Evolutionary conservation across 129 eudicot species (phyloP).

Genomic region (Smallanthus sonchifolius): DNA sequence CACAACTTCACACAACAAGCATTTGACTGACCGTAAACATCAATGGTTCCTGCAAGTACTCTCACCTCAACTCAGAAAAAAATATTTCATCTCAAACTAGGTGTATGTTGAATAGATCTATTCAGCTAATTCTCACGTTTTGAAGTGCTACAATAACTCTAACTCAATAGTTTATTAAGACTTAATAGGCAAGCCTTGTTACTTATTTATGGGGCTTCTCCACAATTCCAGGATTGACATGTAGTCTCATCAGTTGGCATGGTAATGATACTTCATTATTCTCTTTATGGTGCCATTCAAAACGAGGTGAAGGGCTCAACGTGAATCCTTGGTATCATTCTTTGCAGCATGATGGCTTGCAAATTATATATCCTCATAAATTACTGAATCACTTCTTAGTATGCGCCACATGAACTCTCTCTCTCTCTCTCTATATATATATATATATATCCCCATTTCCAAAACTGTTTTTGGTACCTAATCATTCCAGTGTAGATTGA

Average conservation of each 20-base stretch:
- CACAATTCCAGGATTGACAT: too few relatives aligned
- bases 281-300: neutral
- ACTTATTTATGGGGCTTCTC: slow-evolving; percentile 2
- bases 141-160: neutral
- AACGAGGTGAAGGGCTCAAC: neutral
- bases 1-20: neutral
- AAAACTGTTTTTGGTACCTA: neutral
- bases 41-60: neutral
- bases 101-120: neutral
- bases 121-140: neutral
- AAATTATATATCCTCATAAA: neutral
- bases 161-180: neutral
- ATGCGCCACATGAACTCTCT: neutral
- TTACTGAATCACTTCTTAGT: neutral
- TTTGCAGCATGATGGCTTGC: neutral
- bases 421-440: neutral
- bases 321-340: neutral
- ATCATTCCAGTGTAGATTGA: neutral
- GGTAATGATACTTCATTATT: neutral
- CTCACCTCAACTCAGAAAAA: neutral
- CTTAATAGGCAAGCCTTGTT: neutral
- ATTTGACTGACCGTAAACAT: slow-evolving; percentile 3
- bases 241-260: neutral
- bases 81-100: neutral
- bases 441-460: neutral